Conservation (phyloP, 345 rosid species). For the Hibiscus tridactylites region DNA sequence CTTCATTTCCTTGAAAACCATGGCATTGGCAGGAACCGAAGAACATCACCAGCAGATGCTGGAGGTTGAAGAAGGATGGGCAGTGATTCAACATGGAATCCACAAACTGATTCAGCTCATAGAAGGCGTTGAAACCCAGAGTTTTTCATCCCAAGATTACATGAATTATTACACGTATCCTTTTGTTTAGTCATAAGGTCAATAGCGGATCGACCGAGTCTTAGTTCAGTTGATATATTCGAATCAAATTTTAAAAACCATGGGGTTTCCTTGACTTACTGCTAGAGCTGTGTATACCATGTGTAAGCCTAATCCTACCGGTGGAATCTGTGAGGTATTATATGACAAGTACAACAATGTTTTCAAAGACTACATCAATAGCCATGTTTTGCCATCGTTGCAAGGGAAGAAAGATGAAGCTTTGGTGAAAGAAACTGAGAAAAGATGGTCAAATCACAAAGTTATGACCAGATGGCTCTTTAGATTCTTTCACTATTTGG, state of each 20-base stretch:
- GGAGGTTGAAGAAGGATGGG: constrained; percentile 2
- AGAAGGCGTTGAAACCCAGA: neutral
- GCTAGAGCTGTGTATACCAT: neutral
- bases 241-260: neutral
- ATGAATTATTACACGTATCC: neutral
- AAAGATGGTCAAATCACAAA: constrained; percentile 56
- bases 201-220: neutral
- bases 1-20: neutral
- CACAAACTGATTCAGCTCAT: neutral
- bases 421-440: constrained; percentile 50
- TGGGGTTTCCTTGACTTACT: neutral
- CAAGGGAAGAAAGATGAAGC: constrained; percentile 54
- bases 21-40: neutral
- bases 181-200: neutral
- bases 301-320: neutral
- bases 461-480: constrained; percentile 51
- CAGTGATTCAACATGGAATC: neutral
- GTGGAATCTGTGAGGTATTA: neutral
- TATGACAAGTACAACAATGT: neutral
- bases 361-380: neutral
- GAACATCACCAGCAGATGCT: neutral
- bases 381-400: constrained; percentile 42
- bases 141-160: neutral
- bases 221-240: neutral
- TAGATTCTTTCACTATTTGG: constrained; percentile 49